phyloP scores from a whole-genome alignment of 345 rosid genomes.

The Gossypium mustelinum region DNA sequence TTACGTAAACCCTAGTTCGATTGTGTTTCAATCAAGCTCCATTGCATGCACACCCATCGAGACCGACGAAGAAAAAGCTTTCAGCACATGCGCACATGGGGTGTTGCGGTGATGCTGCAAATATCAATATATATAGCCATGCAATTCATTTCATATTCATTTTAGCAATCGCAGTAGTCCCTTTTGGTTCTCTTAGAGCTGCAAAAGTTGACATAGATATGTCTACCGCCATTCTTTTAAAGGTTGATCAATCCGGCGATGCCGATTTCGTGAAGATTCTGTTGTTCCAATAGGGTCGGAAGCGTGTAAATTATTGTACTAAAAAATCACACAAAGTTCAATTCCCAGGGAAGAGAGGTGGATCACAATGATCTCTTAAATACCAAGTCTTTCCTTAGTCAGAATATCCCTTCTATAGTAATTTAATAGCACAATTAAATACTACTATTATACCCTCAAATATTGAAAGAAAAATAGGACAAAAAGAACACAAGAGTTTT shows the following conservation, averaged over 20 bases:
- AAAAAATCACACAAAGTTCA: no score
- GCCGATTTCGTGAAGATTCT: conserved; percentile 59
- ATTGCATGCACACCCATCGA: conserved; percentile 27
- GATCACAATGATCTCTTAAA: no score
- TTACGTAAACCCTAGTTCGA: neutral
- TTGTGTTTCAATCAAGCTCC: neutral
- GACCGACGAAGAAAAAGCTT: conserved; percentile 14
- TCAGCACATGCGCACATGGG: conserved; percentile 17
- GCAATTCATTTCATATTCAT: conserved; percentile 11
- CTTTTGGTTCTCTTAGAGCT: conserved; percentile 17
- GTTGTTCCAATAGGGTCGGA: no score
- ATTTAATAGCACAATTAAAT: no score
- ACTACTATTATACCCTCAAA: no score
- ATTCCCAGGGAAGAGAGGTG: no score
- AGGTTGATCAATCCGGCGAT: conserved; percentile 59
- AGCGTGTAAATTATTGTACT: no score
- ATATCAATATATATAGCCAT: conserved; percentile 22
- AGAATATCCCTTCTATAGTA: no score
- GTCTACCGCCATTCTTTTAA: conserved; percentile 43
- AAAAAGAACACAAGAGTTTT: no score
- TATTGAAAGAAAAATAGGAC: no score
- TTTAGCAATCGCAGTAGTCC: conserved; percentile 15
- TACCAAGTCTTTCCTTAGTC: no score
- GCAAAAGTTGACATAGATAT: conserved; percentile 16
- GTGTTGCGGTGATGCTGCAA: neutral